These are phyloP conservation scores for Mycena metata DNA, from an alignment of 768 basidiomycete species.

Conservation along the genomic window DNA sequence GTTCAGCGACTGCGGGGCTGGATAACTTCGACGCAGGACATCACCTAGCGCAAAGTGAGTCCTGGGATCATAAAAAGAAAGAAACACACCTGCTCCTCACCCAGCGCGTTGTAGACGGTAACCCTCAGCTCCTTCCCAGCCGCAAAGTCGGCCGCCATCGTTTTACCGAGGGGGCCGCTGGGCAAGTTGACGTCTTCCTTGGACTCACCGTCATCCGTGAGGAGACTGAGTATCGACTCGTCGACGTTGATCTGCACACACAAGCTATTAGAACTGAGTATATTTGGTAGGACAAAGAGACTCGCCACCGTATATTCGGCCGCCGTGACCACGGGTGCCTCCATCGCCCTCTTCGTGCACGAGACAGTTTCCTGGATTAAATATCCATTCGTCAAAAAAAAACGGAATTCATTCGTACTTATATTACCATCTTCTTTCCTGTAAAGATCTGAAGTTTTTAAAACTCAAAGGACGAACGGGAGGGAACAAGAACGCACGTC, in stretches of 20 bases:
- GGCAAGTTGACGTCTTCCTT: conserved; percentile 97
- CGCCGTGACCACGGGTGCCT: background rate
- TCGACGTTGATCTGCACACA: conserved; percentile 81
- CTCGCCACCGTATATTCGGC: conserved; percentile 11
- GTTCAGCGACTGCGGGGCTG: too few relatives aligned
- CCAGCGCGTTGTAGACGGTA: too few relatives aligned
- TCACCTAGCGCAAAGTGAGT: too few relatives aligned
- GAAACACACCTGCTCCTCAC: too few relatives aligned
- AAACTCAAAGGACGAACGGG: too few relatives aligned
- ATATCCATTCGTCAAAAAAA: too few relatives aligned
- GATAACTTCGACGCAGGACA: too few relatives aligned
- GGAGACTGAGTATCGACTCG: conserved; percentile 94
- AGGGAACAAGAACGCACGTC: background rate
- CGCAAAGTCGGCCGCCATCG: conserved; percentile 8
- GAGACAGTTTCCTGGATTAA: conserved; percentile 1
- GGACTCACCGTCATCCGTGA: conserved; percentile 79
- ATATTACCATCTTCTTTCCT: too few relatives aligned
- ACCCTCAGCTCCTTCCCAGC: too few relatives aligned
- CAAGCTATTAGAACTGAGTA: background rate
- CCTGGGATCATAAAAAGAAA: too few relatives aligned
- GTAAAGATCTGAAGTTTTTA: too few relatives aligned
- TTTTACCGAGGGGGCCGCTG: conserved; percentile 79
- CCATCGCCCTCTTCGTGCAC: background rate
- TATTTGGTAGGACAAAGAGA: background rate
- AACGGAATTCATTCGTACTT: too few relatives aligned